phyloP scores from a whole-genome alignment of 2,329 filamentous ascomycete genomes.

The Penicillium sp. region DNA sequence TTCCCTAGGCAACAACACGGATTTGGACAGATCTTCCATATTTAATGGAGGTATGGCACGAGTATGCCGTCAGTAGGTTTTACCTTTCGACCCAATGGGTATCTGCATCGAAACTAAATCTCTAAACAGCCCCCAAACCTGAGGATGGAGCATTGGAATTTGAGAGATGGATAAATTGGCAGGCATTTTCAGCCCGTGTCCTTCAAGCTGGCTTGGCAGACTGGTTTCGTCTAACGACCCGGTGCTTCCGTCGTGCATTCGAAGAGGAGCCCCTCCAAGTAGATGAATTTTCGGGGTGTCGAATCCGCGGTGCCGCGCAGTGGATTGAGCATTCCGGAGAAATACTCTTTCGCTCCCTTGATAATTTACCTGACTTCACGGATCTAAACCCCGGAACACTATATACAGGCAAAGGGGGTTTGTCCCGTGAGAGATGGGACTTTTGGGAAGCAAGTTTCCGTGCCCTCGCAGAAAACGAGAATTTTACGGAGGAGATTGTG shows the following conservation, averaged over 20 bases:
- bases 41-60: background rate
- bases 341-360: background rate
- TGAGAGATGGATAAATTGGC: background rate
- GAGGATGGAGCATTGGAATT: background rate
- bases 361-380: background rate
- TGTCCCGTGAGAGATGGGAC: background rate
- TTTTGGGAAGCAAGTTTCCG: background rate
- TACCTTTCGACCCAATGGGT: background rate
- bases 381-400: background rate
- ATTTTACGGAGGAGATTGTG: background rate
- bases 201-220: background rate
- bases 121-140: background rate
- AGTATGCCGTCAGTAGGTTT: background rate
- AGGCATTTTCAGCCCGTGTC: slow-evolving; percentile 1
- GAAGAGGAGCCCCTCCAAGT: background rate
- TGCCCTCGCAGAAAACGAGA: background rate
- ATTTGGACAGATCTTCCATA: background rate
- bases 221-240: background rate
- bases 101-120: background rate
- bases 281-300: background rate
- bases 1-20: background rate
- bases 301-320: background rate
- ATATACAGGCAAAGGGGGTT: background rate
- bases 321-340: background rate
- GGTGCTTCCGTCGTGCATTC: background rate